phyloP scores from a whole-genome alignment of 257 asterid genomes.

The Misopates orontium region DNA sequence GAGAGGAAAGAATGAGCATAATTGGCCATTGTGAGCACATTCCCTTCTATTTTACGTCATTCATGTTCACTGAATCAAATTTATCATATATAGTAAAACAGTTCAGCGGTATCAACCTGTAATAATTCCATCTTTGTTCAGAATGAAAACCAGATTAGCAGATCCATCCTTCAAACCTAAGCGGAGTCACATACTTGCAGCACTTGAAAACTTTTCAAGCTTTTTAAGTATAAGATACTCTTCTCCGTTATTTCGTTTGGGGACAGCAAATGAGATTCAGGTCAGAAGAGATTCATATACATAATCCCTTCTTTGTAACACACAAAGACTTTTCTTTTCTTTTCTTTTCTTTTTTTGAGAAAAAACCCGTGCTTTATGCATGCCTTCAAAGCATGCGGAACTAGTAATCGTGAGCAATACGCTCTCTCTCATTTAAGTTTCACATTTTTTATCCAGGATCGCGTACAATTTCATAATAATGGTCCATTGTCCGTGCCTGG shows the following conservation, averaged over 20 bases:
- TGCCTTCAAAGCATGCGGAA: too few relatives aligned
- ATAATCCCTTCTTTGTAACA: background rate
- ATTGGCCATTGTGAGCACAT: conserved; percentile 81
- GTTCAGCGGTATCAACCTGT: background rate
- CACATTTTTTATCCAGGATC: conserved; percentile 49
- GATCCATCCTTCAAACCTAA: conserved; percentile 76
- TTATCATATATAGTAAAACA: background rate
- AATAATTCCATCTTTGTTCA: conserved; percentile 30
- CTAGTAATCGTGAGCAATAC: too few relatives aligned
- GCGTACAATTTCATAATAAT: conserved; percentile 79
- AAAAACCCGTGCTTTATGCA: too few relatives aligned
- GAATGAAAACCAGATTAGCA: conserved; percentile 81
- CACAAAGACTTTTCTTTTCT: too few relatives aligned
- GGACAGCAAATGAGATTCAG: conserved; percentile 69
- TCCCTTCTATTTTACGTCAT: background rate
- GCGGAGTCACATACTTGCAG: conserved; percentile 71
- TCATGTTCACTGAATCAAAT: background rate
- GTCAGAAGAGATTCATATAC: conserved; percentile 38
- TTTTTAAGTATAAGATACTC: conserved; percentile 81
- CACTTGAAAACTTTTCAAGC: conserved; percentile 64
- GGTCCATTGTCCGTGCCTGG: conserved; percentile 85
- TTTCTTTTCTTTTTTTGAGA: background rate
- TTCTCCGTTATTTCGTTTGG: conserved; percentile 89
- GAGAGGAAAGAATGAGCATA: conserved; percentile 72
- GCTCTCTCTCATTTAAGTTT: conserved; percentile 1